Percentiles rank a stretch among this genome's conserved stretches.
phyloP scores from a whole-genome alignment of 805 yeast species.

The Zygosaccharomyces pseudorouxii region DNA sequence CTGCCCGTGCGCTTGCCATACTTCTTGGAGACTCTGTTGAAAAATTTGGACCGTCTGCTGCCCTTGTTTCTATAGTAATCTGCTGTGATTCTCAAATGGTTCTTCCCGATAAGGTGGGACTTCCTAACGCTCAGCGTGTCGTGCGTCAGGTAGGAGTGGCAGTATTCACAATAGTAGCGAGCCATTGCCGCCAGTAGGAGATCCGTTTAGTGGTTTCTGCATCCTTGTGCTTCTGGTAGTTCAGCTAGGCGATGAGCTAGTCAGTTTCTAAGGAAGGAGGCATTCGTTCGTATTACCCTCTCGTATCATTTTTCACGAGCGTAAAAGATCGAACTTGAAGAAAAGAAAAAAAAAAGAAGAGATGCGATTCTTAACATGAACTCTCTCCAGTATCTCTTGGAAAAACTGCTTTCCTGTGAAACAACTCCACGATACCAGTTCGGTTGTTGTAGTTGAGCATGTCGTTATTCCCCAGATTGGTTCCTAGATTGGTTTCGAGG shows the following conservation, averaged over 20 bases:
- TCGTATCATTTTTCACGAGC: neutral
- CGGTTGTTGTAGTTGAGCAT: constrained; percentile 3
- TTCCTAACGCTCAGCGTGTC: constrained; percentile 83
- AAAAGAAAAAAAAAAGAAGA: neutral
- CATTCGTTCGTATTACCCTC: neutral
- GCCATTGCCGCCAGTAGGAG: constrained; percentile 42
- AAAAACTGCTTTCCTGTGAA: neutral
- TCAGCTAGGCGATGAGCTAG: neutral
- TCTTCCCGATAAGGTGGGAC: constrained; percentile 71
- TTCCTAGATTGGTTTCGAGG: constrained; percentile 16
- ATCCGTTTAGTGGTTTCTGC: too few species aligned
- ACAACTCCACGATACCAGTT: neutral
- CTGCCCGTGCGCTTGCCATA: neutral
- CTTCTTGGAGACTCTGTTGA: neutral
- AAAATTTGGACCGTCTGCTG: neutral
- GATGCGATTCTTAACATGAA: neutral
- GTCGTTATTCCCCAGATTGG: constrained; percentile 23
- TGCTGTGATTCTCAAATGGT: constrained; percentile 66
- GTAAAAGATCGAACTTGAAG: neutral
- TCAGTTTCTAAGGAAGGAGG: too few species aligned
- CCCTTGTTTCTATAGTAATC: constrained; percentile 60
- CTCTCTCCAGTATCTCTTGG: neutral
- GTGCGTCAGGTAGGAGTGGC: constrained; percentile 77
- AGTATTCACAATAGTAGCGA: constrained; percentile 78
- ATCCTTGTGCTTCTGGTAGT: neutral